Conservation (phyloP, 306 rosid species). For the Bauhinia variegata region DNA sequence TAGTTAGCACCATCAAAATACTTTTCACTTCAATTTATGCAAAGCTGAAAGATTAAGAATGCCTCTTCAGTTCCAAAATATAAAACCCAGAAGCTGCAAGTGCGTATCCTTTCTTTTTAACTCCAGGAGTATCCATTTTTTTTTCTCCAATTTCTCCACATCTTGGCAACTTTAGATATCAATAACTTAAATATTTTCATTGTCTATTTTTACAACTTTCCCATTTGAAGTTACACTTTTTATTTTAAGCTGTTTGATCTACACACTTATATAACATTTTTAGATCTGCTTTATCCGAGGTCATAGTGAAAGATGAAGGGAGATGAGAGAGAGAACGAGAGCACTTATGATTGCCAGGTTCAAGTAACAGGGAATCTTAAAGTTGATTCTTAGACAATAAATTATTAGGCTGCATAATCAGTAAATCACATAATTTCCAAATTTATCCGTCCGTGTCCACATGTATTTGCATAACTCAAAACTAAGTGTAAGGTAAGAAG, state of each 20-base stretch:
- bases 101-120: conserved; percentile 10
- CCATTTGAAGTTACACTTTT: background rate
- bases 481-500: background rate
- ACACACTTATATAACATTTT: background rate
- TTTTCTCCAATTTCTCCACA: conserved; percentile 1
- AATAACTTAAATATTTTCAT: conserved; percentile 1
- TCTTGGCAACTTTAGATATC: background rate
- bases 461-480: background rate
- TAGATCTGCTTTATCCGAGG: conserved; percentile 33
- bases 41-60: background rate
- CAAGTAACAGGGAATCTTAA: background rate
- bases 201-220: background rate
- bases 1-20: background rate
- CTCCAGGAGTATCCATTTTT: conserved; percentile 6
- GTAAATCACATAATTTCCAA: background rate
- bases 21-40: background rate
- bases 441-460: background rate
- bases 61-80: background rate
- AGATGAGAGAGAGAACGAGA: background rate
- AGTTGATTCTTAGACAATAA: background rate
- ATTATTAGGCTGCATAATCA: background rate
- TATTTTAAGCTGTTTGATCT: conserved; percentile 17
- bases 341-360: background rate
- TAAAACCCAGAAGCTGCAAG: background rate
- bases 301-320: background rate